Percentiles rank a stretch among this genome's conserved stretches.
Conservation (phyloP, 768 basidiomycete species). For the Lentinus brumalis region DNA sequence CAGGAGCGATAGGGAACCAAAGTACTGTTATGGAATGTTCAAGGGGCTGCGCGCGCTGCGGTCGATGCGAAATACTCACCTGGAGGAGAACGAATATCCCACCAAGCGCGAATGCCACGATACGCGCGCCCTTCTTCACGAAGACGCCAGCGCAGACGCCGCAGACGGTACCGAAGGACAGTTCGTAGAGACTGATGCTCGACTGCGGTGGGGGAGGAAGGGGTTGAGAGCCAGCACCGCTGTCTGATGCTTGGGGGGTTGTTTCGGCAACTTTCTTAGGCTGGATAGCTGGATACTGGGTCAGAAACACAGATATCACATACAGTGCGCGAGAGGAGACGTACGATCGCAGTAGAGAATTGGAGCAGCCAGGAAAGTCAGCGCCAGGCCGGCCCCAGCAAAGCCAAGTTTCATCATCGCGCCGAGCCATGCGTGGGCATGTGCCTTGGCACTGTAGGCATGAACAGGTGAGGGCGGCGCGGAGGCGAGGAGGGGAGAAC, state of each 20-base stretch:
- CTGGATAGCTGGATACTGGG: conserved; percentile 3
- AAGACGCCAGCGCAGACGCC: conserved; percentile 93
- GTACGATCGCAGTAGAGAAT: conserved; percentile 58
- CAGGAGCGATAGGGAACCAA: conserved; percentile 71
- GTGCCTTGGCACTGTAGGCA: background rate
- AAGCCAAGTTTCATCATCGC: conserved; percentile 28
- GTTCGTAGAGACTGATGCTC: conserved; percentile 76
- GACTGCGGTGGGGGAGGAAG: conserved; percentile 64
- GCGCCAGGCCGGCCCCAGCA: conserved; percentile 47
- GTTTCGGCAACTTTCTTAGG: conserved; percentile 3
- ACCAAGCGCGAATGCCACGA: conserved; percentile 83
- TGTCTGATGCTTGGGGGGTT: background rate
- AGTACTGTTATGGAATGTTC: conserved; percentile 55
- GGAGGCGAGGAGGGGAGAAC: background rate
- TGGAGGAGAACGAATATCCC: conserved; percentile 90
- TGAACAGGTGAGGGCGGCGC: background rate
- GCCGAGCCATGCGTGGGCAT: background rate
- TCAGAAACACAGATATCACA: background rate
- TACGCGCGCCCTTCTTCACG: conserved; percentile 90
- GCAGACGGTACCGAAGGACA: conserved; percentile 85
- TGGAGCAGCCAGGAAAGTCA: conserved; percentile 38
- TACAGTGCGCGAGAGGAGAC: conserved; percentile 13
- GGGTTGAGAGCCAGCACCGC: conserved; percentile 7
- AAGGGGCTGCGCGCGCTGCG: background rate
- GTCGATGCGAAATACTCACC: conserved; percentile 44